phyloP scores from a whole-genome alignment of 78 protist genomes.

The Protostelium mycophagum region DNA sequence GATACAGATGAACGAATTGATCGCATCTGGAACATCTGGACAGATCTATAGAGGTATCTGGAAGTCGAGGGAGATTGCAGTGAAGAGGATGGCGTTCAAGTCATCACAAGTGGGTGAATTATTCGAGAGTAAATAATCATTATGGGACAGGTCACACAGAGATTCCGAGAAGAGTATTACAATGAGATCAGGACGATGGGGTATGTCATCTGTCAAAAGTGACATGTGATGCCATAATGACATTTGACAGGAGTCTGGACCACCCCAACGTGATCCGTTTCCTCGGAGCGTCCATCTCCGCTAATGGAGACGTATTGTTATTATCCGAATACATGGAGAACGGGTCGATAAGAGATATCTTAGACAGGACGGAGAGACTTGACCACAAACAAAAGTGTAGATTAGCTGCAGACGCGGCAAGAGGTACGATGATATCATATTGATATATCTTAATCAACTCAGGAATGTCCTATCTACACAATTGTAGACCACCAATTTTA shows the following conservation, averaged over 20 bases:
- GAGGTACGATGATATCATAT: too few relatives aligned
- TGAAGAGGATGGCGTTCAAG: not conserved
- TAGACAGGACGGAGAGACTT: not conserved
- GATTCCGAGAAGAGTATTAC: not conserved
- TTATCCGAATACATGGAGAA: not conserved
- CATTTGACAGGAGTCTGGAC: not conserved
- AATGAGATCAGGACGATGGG: not conserved
- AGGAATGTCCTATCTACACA: constrained; percentile 59
- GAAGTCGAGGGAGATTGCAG: not conserved
- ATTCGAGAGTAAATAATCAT: not conserved
- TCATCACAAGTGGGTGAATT: not conserved
- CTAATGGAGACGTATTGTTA: not conserved
- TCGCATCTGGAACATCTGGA: not conserved
- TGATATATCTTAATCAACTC: too few relatives aligned
- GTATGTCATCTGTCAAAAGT: not conserved
- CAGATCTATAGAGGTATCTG: not conserved
- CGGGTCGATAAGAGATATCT: not conserved
- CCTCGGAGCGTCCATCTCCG: not conserved
- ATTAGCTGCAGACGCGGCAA: not conserved
- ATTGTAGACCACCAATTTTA: constrained; percentile 53
- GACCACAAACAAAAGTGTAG: not conserved
- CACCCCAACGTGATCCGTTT: not conserved
- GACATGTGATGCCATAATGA: not conserved
- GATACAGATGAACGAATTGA: not conserved
- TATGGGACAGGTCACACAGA: not conserved